phyloP scores from a whole-genome alignment of 768 basidiomycete species.

The Rhodosporidiobolus odoratus region DNA sequence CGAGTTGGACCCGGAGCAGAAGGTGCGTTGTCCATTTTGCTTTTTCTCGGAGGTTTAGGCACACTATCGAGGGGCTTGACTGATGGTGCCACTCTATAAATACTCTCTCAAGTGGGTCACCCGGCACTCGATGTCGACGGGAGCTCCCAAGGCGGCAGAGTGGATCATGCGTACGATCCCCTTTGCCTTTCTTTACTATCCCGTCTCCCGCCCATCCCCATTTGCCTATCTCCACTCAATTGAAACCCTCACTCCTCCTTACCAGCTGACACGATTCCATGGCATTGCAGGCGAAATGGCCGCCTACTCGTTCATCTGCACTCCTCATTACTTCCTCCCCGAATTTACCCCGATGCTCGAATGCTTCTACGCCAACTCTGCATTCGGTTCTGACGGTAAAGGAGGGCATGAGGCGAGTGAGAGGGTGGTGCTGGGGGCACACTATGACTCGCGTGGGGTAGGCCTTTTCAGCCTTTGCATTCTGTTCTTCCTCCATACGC shows the following conservation, averaged over 20 bases:
- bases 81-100: not conserved
- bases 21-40: conserved; percentile 3
- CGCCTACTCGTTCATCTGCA: conserved; percentile 23
- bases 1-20: not conserved
- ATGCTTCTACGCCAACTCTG: conserved; percentile 26
- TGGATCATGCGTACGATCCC: conserved; percentile 22
- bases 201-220: not conserved
- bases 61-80: no score
- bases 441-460: conserved; percentile 42
- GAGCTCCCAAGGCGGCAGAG: conserved; percentile 4
- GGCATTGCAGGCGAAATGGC: conserved; percentile 10
- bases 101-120: conserved; percentile 19
- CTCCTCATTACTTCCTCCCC: conserved; percentile 6
- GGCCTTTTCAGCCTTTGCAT: no score
- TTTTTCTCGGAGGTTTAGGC: not conserved
- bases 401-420: conserved; percentile 16
- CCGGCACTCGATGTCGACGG: conserved; percentile 35
- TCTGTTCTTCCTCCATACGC: not conserved
- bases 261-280: no score
- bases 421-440: conserved; percentile 39
- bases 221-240: not conserved
- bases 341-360: conserved; percentile 31
- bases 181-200: not conserved
- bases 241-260: not conserved
- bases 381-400: not conserved